Conservation (phyloP, 805 yeast species). For the Yamadazyma paraphyllophila region DNA sequence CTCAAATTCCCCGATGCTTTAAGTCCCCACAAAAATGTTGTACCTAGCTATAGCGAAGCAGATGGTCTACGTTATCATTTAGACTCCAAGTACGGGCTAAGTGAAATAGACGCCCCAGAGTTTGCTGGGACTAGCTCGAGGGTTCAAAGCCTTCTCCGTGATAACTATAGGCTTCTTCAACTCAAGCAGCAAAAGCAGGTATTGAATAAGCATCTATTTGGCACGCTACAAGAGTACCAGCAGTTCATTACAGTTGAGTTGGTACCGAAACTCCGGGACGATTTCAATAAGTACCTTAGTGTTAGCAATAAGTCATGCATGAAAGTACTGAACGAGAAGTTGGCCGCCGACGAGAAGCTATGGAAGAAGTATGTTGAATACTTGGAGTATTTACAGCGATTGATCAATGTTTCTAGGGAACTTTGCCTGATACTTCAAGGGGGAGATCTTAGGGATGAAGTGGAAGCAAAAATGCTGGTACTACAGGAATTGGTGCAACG, state of each 20-base stretch:
- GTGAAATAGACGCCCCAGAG: slow-evolving; percentile 8
- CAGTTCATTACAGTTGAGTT: slow-evolving; percentile 23
- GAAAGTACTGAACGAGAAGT: slow-evolving; percentile 10
- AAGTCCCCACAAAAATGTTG: not conserved
- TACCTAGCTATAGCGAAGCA: not conserved
- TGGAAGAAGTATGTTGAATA: slow-evolving; percentile 10
- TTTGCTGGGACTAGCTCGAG: slow-evolving; percentile 12
- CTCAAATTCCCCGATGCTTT: not conserved
- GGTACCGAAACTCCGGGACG: slow-evolving; percentile 28
- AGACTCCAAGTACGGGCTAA: slow-evolving; percentile 23
- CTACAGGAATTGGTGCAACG: slow-evolving; percentile 9
- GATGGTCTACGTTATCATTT: slow-evolving; percentile 12
- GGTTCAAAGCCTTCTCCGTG: slow-evolving; percentile 24
- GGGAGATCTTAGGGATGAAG: slow-evolving; percentile 8
- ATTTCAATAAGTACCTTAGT: slow-evolving; percentile 6
- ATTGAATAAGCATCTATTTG: slow-evolving; percentile 24
- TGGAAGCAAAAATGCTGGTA: slow-evolving; percentile 14
- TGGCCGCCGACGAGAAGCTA: slow-evolving; percentile 7
- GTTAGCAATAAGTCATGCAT: slow-evolving; percentile 4
- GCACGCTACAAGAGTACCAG: slow-evolving; percentile 29
- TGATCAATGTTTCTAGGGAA: slow-evolving; percentile 11
- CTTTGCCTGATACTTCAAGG: slow-evolving; percentile 10
- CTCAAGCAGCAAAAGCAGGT: slow-evolving; percentile 18
- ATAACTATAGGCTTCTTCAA: slow-evolving; percentile 24
- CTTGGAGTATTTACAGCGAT: slow-evolving; percentile 6